Conservation (phyloP, 371 early-diverging fungal species). For the Lichtheimia ornata region DNA sequence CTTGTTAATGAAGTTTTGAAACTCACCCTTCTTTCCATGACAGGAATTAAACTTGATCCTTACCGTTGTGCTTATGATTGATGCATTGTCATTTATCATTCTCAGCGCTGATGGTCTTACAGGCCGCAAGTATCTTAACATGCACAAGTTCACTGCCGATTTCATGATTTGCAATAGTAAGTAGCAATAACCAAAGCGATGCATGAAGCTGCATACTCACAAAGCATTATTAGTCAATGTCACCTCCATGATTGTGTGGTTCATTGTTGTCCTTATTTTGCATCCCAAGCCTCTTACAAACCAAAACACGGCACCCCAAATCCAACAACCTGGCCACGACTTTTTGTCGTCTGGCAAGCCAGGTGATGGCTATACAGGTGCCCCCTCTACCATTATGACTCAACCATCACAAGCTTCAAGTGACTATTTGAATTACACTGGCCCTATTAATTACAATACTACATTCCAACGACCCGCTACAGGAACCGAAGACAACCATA, state of each 20-base stretch:
- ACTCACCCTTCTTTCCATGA: background rate
- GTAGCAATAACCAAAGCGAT: background rate
- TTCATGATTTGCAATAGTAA: conserved; percentile 53
- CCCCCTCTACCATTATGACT: conserved; percentile 14
- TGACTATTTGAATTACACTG: conserved; percentile 21
- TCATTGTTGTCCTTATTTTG: conserved; percentile 32
- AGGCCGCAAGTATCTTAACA: conserved; percentile 27
- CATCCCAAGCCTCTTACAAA: conserved; percentile 25
- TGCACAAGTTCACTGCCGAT: conserved; percentile 50
- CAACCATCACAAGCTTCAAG: conserved; percentile 26
- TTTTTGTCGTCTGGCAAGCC: conserved; percentile 18
- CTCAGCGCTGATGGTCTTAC: conserved; percentile 48
- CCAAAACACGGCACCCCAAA: background rate
- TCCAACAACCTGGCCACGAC: conserved; percentile 21
- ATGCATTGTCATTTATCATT: conserved; percentile 30
- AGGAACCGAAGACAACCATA: background rate
- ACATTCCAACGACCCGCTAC: conserved; percentile 5
- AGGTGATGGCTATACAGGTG: conserved; percentile 14
- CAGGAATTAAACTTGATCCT: conserved; percentile 45
- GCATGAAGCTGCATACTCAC: background rate
- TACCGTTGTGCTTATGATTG: conserved; percentile 33
- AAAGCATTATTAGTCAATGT: conserved; percentile 20
- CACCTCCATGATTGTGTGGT: conserved; percentile 27
- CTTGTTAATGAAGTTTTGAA: background rate
- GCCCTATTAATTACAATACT: background rate